Conservation (phyloP, 2,329 filamentous ascomycete species). For the Penicillium sp. region DNA sequence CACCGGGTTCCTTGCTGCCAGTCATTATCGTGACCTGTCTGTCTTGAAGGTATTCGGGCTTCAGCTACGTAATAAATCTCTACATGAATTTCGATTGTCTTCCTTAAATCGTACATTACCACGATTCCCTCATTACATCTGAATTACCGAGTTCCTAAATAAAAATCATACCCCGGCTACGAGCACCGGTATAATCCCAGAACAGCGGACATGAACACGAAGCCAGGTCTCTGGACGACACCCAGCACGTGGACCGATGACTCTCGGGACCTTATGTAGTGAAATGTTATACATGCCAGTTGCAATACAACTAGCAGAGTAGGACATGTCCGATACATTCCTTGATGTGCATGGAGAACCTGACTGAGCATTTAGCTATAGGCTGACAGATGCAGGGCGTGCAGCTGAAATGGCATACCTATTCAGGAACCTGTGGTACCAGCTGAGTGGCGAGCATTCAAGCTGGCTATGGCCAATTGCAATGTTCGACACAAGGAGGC, state of each 20-base stretch:
- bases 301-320: background rate
- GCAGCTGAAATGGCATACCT: background rate
- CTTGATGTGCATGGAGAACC: background rate
- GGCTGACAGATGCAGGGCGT: background rate
- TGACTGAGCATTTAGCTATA: background rate
- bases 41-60: background rate
- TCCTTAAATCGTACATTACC: background rate
- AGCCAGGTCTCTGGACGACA: too few relatives aligned
- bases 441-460: background rate
- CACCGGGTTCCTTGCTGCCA: background rate
- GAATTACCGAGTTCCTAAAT: background rate
- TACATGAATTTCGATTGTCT: too few relatives aligned
- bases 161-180: background rate
- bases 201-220: background rate
- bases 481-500: background rate
- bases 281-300: background rate
- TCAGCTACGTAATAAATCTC: too few relatives aligned
- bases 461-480: background rate
- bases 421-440: background rate
- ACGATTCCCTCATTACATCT: background rate
- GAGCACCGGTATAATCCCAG: background rate
- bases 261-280: background rate
- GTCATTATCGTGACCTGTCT: too few relatives aligned
- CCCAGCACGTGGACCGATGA: background rate
- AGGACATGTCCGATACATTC: background rate